Evolutionary conservation across 1,139 yeast genomes (phyloP).

Genomic region (Hansenula anomala): DNA sequence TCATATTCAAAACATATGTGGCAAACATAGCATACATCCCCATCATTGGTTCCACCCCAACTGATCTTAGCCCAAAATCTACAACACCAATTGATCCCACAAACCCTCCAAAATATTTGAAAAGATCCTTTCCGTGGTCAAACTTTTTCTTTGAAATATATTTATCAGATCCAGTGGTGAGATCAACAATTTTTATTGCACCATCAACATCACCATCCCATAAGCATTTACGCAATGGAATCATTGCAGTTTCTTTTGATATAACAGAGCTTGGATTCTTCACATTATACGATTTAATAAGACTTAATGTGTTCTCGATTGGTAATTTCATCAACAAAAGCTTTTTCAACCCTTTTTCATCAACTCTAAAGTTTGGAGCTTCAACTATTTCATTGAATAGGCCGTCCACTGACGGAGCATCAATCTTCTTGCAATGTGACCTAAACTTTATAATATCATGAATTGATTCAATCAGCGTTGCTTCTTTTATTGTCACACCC

Average conservation of each 20-base stretch:
- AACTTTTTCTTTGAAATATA: constrained; percentile 33
- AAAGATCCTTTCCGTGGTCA: constrained; percentile 21
- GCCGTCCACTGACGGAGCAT: background rate
- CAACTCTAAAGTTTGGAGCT: constrained; percentile 12
- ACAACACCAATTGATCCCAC: constrained; percentile 26
- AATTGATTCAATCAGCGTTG: background rate
- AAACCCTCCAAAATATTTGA: constrained; percentile 30
- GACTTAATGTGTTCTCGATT: constrained; percentile 6
- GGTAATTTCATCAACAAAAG: constrained; percentile 11
- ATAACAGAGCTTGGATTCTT: constrained; percentile 33
- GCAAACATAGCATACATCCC: constrained; percentile 47
- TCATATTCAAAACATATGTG: constrained; percentile 59
- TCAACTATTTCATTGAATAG: constrained; percentile 9
- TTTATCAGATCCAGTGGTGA: constrained; percentile 55
- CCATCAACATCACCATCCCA: constrained; percentile 47
- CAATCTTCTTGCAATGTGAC: too few relatives aligned
- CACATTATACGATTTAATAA: constrained; percentile 32
- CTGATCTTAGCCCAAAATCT: constrained; percentile 31
- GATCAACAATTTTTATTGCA: constrained; percentile 55
- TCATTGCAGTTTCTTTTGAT: constrained; percentile 43
- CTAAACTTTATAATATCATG: background rate
- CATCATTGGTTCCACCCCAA: constrained; percentile 35
- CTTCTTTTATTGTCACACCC: background rate
- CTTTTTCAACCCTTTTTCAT: constrained; percentile 5
- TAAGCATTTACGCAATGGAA: constrained; percentile 57